A percentile compares a stretch with the other conserved stretches of the same genome.
These are phyloP conservation scores for Ceratocystis eucalypticola DNA, from an alignment of 2,329 filamentous ascomycete genomes.

Conservation along the genomic window DNA sequence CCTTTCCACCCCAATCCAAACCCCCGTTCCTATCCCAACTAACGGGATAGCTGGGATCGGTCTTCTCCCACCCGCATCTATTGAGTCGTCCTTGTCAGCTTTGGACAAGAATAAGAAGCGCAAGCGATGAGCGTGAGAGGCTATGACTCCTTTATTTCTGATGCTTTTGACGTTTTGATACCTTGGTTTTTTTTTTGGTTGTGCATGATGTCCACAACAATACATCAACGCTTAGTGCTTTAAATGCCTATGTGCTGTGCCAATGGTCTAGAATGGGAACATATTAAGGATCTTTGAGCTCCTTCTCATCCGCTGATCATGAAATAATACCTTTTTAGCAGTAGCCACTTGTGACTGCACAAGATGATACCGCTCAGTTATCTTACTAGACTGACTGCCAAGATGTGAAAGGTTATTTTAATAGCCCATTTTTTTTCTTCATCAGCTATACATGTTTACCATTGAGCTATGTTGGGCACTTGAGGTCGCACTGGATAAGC, in stretches of 20 bases:
- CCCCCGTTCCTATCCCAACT: constrained; percentile 17
- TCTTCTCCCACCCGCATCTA: constrained; percentile 34
- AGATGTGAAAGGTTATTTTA: not conserved
- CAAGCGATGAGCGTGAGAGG: constrained; percentile 35
- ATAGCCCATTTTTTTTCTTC: not conserved
- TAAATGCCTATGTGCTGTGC: not conserved
- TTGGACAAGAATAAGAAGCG: constrained; percentile 48
- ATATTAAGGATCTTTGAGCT: not conserved
- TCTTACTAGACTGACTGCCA: not conserved
- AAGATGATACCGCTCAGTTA: not conserved
- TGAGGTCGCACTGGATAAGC: not conserved
- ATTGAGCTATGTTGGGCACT: not conserved
- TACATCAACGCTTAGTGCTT: not conserved
- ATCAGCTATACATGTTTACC: not conserved
- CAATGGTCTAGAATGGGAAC: not conserved
- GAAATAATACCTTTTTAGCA: not conserved
- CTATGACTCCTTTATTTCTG: not conserved
- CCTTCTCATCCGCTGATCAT: not conserved
- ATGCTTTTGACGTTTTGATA: constrained; percentile 2
- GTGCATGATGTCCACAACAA: not conserved
- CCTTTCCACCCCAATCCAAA: constrained; percentile 22
- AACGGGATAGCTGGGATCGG: constrained; percentile 20
- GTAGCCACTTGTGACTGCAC: not conserved
- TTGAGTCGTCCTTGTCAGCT: constrained; percentile 27
- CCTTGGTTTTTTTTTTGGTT: constrained; percentile 7